These are phyloP conservation scores for Alternaria angustiovoidea DNA, from an alignment of 2,329 filamentous ascomycete genomes.

Conservation along the genomic window DNA sequence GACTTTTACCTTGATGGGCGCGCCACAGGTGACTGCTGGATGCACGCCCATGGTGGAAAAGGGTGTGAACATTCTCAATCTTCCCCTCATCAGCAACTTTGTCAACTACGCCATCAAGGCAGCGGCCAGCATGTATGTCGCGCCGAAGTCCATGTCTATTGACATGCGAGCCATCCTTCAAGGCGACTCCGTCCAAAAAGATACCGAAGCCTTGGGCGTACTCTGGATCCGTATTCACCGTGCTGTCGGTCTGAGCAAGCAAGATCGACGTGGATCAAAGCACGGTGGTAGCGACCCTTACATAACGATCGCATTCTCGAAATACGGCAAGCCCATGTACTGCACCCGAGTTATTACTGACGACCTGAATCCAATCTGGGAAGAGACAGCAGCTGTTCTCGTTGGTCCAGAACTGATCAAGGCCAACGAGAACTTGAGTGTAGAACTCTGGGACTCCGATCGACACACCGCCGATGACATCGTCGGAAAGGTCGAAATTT, in stretches of 20 bases:
- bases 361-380: conserved; percentile 90
- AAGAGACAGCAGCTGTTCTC: conserved; percentile 84
- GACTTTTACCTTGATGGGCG: conserved; percentile 92
- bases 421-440: conserved; percentile 88
- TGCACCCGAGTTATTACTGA: conserved; percentile 96
- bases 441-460: conserved; percentile 97
- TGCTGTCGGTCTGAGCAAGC: conserved; percentile 87
- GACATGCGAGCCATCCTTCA: conserved; percentile 90
- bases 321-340: conserved; percentile 97
- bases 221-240: conserved; percentile 92
- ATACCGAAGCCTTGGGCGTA: conserved; percentile 84
- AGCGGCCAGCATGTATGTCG: conserved; percentile 87
- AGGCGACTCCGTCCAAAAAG: conserved; percentile 91
- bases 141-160: conserved; percentile 91
- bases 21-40: conserved; percentile 87
- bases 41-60: conserved; percentile 93
- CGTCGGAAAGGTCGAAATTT: conserved; percentile 91
- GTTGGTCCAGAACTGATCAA: conserved; percentile 92
- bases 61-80: conserved; percentile 88
- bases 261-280: conserved; percentile 81
- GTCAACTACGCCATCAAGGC: conserved; percentile 94
- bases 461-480: conserved; percentile 91
- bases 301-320: conserved; percentile 92
- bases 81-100: conserved; percentile 93
- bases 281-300: conserved; percentile 94